A percentile compares a stretch with the other conserved stretches of the same genome.
Conservation (phyloP, 352 stramenopile species). For the Halophytophthora batemanensis region DNA sequence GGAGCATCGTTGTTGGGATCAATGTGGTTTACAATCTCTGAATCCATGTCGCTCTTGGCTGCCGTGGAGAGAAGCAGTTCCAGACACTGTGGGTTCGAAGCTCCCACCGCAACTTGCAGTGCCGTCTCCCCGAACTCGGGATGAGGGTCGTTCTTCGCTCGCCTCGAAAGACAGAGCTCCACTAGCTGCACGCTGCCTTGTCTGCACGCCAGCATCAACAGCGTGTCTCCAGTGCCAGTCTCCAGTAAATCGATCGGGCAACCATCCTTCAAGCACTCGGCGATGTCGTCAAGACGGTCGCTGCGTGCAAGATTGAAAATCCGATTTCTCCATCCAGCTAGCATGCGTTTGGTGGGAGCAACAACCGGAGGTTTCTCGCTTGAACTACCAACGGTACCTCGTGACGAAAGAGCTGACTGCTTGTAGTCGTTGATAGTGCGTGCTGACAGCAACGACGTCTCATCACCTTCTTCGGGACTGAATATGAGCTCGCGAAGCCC, state of each 20-base stretch:
- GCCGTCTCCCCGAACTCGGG: slow-evolving; percentile 83
- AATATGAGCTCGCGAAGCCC: slow-evolving; percentile 46
- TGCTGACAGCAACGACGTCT: slow-evolving; percentile 21
- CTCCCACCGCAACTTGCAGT: slow-evolving; percentile 72
- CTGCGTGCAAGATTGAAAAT: slow-evolving; percentile 62
- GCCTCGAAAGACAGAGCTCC: slow-evolving; percentile 66
- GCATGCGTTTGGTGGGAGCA: slow-evolving; percentile 35
- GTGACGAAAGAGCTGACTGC: slow-evolving; percentile 35
- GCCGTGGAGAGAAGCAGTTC: slow-evolving; percentile 62
- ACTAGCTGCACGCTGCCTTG: slow-evolving; percentile 57
- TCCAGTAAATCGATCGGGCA: slow-evolving; percentile 80
- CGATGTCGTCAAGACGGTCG: slow-evolving; percentile 38
- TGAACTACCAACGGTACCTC: slow-evolving; percentile 8
- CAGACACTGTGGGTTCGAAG: slow-evolving; percentile 55
- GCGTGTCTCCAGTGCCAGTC: slow-evolving; percentile 63
- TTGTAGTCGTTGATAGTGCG: slow-evolving; percentile 49
- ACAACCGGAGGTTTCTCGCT: slow-evolving; percentile 2
- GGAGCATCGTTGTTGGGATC: slow-evolving; percentile 77
- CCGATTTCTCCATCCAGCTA: slow-evolving; percentile 47
- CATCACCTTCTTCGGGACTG: slow-evolving; percentile 1
- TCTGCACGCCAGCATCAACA: slow-evolving; percentile 78
- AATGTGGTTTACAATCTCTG: slow-evolving; percentile 86
- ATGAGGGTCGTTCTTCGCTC: slow-evolving; percentile 84
- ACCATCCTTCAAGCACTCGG: slow-evolving; percentile 48
- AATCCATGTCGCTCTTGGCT: slow-evolving; percentile 84